phyloP scores from a whole-genome alignment of 2,329 filamentous ascomycete species.

The Alternaria brassicae region DNA sequence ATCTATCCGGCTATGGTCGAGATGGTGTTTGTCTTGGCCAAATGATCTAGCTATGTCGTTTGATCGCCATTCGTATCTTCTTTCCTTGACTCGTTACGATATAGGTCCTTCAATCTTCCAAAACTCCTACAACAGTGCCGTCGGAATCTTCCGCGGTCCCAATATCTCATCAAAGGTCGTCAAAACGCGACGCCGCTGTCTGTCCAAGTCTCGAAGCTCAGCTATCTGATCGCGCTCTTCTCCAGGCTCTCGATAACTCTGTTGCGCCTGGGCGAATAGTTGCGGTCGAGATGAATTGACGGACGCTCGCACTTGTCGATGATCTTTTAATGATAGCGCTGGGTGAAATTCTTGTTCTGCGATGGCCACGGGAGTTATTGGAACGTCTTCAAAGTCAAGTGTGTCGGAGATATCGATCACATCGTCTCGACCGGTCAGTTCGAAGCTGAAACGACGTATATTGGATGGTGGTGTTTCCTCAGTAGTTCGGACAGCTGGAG shows the following conservation, averaged over 20 bases:
- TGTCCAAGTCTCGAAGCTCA: not conserved
- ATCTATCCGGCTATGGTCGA: not conserved
- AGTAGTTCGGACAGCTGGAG: not conserved
- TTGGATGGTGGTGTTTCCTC: not conserved
- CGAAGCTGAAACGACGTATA: conserved; percentile 8
- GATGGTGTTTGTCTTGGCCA: not conserved
- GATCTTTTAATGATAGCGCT: not conserved
- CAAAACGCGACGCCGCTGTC: not conserved
- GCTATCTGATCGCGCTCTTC: not conserved
- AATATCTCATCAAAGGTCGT: conserved; percentile 11
- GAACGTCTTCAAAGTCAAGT: not conserved
- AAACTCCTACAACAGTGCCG: not conserved
- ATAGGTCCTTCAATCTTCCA: not conserved
- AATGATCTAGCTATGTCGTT: not conserved
- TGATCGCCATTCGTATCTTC: too few species aligned
- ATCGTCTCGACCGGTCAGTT: not conserved
- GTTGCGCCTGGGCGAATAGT: not conserved
- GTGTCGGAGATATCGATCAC: not conserved
- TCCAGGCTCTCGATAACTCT: not conserved
- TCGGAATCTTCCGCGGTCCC: not conserved
- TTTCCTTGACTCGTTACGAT: not conserved
- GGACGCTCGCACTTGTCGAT: not conserved
- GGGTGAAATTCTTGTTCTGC: not conserved
- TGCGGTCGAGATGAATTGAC: not conserved
- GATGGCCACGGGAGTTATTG: not conserved